phyloP scores from a whole-genome alignment of 345 rosid species.

The Aurinia saxatilis region DNA sequence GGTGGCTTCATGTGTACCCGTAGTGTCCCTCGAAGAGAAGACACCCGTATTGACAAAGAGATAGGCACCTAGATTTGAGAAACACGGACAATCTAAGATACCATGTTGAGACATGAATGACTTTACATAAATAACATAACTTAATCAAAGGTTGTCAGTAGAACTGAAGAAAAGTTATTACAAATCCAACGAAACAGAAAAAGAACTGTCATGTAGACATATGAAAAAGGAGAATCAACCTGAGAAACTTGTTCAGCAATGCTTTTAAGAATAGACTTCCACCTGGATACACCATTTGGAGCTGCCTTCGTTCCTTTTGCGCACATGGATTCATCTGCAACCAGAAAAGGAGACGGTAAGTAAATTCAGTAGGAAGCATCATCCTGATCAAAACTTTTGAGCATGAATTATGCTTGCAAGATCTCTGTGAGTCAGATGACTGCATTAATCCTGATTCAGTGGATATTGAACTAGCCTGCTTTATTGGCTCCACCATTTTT shows the following conservation, averaged over 20 bases:
- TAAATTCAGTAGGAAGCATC: background rate
- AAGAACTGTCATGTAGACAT: background rate
- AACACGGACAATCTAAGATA: slow-evolving; percentile 18
- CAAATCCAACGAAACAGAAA: background rate
- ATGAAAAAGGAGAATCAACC: slow-evolving; percentile 2
- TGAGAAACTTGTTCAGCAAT: slow-evolving; percentile 32
- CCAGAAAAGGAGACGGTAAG: background rate
- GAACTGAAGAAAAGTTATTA: background rate
- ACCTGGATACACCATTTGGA: slow-evolving; percentile 32
- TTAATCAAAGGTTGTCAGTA: background rate
- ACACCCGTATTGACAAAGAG: slow-evolving; percentile 69
- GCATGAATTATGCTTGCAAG: background rate
- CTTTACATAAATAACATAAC: background rate
- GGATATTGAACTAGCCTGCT: slow-evolving; percentile 38
- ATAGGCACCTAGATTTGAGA: slow-evolving; percentile 63
- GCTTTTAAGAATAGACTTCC: slow-evolving; percentile 29
- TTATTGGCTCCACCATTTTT: slow-evolving; percentile 40
- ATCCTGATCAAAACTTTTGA: too few species aligned
- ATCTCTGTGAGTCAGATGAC: slow-evolving; percentile 19
- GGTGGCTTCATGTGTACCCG: slow-evolving; percentile 83
- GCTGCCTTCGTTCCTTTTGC: slow-evolving; percentile 20
- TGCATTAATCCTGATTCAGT: slow-evolving; percentile 30
- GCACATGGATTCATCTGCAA: slow-evolving; percentile 18
- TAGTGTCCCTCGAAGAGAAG: slow-evolving; percentile 76
- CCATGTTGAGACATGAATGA: background rate